These are phyloP conservation scores for Erythrobasidium hasegawianum DNA, from an alignment of 1,284 basidiomycete species.

Conservation along the genomic window DNA sequence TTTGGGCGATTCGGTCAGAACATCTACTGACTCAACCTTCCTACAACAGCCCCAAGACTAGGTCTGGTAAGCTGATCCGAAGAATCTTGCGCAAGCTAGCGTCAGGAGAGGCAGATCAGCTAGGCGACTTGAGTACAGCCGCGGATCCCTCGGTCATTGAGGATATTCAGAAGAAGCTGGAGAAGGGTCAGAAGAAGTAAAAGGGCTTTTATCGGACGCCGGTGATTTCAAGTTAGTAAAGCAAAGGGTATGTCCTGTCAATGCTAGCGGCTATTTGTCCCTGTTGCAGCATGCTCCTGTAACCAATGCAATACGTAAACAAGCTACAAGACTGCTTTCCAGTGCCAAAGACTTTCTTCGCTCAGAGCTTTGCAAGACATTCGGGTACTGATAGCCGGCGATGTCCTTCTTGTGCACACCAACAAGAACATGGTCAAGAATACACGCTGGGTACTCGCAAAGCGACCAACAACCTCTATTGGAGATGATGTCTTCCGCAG, in stretches of 20 bases:
- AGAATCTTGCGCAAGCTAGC: constrained; percentile 93
- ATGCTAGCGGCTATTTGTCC: too few relatives aligned
- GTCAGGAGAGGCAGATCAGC: constrained; percentile 84
- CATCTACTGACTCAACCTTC: not conserved
- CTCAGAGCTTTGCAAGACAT: not conserved
- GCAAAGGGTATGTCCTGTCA: too few relatives aligned
- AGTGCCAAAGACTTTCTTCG: too few relatives aligned
- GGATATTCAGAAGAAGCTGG: constrained; percentile 69
- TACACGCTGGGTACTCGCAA: constrained; percentile 46
- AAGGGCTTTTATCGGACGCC: not conserved
- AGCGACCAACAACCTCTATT: constrained; percentile 46
- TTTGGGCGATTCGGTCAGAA: not conserved
- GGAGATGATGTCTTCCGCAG: constrained; percentile 42
- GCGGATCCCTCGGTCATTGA: constrained; percentile 66
- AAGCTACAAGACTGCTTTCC: too few relatives aligned
- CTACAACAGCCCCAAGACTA: constrained; percentile 2
- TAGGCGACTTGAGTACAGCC: constrained; percentile 80
- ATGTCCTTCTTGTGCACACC: not conserved
- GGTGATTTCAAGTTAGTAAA: too few relatives aligned
- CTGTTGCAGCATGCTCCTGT: too few relatives aligned
- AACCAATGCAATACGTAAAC: too few relatives aligned
- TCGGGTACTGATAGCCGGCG: not conserved
- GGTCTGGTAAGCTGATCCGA: constrained; percentile 70
- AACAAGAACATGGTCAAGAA: constrained; percentile 20
- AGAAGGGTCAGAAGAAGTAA: constrained; percentile 18